phyloP scores from a whole-genome alignment of 768 basidiomycete genomes.

The Pulveroboletus sp. region DNA sequence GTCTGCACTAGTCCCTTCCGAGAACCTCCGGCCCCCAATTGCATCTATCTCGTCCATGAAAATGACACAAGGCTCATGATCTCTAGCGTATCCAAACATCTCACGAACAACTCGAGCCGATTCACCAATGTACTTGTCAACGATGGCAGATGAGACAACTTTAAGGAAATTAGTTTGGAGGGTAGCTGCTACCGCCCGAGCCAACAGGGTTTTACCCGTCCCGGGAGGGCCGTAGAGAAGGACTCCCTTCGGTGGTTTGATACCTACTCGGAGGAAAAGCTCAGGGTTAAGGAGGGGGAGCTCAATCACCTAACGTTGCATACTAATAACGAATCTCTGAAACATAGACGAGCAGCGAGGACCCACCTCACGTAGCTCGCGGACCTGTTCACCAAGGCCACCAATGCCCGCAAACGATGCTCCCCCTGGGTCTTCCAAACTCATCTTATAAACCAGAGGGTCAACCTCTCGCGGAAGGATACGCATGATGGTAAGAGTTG shows the following conservation, averaged over 20 bases:
- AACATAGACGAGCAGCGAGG: not conserved
- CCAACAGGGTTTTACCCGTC: slow-evolving; percentile 29
- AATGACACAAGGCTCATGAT: slow-evolving; percentile 98
- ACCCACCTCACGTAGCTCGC: slow-evolving; percentile 88
- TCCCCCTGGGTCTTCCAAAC: slow-evolving; percentile 92
- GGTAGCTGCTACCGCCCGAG: slow-evolving; percentile 93
- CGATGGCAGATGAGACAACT: slow-evolving; percentile 96
- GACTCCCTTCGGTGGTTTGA: slow-evolving; percentile 94
- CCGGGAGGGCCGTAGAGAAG: slow-evolving; percentile 92
- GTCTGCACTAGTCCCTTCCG: slow-evolving; percentile 96
- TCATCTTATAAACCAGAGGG: slow-evolving; percentile 99
- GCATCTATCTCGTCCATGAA: slow-evolving; percentile 99
- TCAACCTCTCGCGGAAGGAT: slow-evolving; percentile 97
- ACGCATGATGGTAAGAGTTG: slow-evolving; percentile 97
- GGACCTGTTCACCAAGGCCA: slow-evolving; percentile 91
- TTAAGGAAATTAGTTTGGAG: slow-evolving; percentile 96
- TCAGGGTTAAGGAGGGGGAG: slow-evolving; percentile 92
- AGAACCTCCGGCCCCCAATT: slow-evolving; percentile 87
- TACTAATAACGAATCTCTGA: not conserved
- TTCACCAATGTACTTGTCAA: slow-evolving; percentile 98
- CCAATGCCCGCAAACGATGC: slow-evolving; percentile 97
- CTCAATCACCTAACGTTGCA: slow-evolving; percentile 74
- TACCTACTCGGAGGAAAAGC: slow-evolving; percentile 91
- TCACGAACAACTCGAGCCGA: slow-evolving; percentile 93
- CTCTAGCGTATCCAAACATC: slow-evolving; percentile 97